Conservation (phyloP, 192 early-diverging fungal species). For the Linnemannia elongata region DNA sequence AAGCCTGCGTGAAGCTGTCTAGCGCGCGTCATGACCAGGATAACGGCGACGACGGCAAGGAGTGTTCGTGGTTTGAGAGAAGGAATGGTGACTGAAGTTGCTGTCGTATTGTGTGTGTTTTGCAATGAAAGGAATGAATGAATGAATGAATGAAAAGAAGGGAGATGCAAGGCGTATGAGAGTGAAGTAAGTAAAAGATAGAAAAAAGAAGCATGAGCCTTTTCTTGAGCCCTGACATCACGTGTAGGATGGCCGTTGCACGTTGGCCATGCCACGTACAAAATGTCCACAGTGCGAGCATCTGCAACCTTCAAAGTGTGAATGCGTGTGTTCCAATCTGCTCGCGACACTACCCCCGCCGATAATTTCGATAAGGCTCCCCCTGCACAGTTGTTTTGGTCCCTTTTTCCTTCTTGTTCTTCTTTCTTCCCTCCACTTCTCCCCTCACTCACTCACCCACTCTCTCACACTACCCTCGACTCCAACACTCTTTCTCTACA, state of each 20-base stretch:
- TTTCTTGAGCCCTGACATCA: neutral
- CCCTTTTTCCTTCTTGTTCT: neutral
- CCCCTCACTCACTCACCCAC: too few species aligned
- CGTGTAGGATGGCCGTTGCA: neutral
- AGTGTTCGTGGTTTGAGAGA: constrained; percentile 42
- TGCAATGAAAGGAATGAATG: constrained; percentile 8
- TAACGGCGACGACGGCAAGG: constrained; percentile 37
- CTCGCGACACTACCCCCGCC: neutral
- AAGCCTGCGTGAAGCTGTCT: constrained; percentile 34
- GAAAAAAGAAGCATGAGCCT: too few species aligned
- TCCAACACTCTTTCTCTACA: neutral
- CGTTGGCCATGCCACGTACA: neutral
- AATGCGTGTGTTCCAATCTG: neutral
- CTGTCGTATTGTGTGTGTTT: neutral
- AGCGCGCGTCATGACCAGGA: constrained; percentile 51
- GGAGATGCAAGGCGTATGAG: neutral
- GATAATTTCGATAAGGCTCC: neutral
- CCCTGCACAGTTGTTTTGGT: neutral
- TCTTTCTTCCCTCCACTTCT: neutral
- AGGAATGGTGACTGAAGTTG: constrained; percentile 36
- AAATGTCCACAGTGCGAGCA: neutral
- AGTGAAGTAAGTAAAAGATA: neutral
- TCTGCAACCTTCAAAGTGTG: too few species aligned
- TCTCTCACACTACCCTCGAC: too few species aligned
- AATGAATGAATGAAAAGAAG: neutral